Conservation (phyloP, 495 filamentous ascomycete genomes). For the Tuber aestivum region DNA sequence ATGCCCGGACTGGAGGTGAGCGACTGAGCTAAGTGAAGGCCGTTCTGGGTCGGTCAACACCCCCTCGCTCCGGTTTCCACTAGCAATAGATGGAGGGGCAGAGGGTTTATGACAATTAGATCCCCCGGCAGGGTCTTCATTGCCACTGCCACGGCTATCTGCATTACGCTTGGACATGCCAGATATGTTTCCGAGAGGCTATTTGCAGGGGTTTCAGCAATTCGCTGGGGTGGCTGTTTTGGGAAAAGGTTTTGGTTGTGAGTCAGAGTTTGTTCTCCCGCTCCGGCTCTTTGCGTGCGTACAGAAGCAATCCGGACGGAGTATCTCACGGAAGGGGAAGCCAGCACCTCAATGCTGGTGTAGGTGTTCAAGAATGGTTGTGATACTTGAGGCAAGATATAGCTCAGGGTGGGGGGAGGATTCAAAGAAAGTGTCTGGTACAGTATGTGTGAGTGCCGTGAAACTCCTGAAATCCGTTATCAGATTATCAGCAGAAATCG, state of each 20-base stretch:
- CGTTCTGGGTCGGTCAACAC: neutral
- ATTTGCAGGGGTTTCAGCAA: neutral
- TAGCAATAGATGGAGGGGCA: neutral
- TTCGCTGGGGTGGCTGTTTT: neutral
- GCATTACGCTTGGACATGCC: neutral
- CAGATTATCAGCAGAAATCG: no score
- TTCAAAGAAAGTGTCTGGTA: neutral
- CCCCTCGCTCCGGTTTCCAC: neutral
- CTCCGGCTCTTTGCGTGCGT: neutral
- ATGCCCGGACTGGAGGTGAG: neutral
- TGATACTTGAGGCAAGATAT: neutral
- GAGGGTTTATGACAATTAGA: neutral
- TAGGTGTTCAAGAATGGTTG: neutral
- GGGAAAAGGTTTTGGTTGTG: neutral
- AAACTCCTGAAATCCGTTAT: no score
- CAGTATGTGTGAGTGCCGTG: neutral
- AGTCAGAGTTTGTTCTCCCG: neutral
- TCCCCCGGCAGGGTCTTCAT: neutral
- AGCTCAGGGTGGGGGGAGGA: neutral
- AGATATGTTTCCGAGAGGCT: neutral
- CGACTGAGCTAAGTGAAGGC: neutral
- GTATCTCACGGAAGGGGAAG: neutral
- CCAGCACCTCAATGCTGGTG: neutral
- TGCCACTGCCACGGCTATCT: neutral
- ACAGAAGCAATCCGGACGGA: neutral